Evolutionary conservation across 352 stramenopile species (phyloP).

Genomic region (Thalassiosira hispida): DNA sequence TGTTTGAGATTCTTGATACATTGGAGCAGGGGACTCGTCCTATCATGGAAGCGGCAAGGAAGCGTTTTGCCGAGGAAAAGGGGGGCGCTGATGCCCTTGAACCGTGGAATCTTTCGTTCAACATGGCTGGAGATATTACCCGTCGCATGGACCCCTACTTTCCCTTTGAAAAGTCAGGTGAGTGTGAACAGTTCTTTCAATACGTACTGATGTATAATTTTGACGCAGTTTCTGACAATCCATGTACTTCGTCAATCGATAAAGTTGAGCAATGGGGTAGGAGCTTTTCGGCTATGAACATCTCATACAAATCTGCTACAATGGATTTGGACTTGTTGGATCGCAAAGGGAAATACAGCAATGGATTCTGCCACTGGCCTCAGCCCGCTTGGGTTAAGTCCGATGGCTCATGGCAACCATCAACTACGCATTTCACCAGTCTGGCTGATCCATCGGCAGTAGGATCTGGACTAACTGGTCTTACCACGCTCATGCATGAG

Average conservation of each 20-base stretch:
- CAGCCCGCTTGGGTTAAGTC: conserved; percentile 62
- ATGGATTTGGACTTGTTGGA: conserved; percentile 79
- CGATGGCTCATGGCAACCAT: conserved; percentile 61
- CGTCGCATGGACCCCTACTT: conserved; percentile 80
- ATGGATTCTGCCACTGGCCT: conserved; percentile 81
- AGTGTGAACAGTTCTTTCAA: no score
- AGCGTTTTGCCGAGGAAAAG: conserved; percentile 54
- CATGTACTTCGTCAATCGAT: no score
- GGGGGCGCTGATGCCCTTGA: conserved; percentile 55
- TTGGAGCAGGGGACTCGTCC: conserved; percentile 64
- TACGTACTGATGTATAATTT: no score
- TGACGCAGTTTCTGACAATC: no score
- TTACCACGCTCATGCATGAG: conserved; percentile 77
- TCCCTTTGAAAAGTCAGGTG: conserved; percentile 68
- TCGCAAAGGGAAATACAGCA: conserved; percentile 71
- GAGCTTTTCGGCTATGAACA: conserved; percentile 70
- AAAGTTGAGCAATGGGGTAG: conserved; percentile 62
- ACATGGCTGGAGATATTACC: conserved; percentile 65
- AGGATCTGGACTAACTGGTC: conserved; percentile 59
- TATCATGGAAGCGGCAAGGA: conserved; percentile 60
- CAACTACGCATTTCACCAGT: conserved; percentile 71
- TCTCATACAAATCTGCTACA: conserved; percentile 62
- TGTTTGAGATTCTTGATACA: conserved; percentile 76
- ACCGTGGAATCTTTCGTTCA: conserved; percentile 68
- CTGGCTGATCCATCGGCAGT: conserved; percentile 67